Percentiles rank a stretch among this genome's conserved stretches.
Evolutionary conservation across 2,329 filamentous ascomycete genomes (phyloP).

Genomic region (Aspergillus eucalypticola): DNA sequence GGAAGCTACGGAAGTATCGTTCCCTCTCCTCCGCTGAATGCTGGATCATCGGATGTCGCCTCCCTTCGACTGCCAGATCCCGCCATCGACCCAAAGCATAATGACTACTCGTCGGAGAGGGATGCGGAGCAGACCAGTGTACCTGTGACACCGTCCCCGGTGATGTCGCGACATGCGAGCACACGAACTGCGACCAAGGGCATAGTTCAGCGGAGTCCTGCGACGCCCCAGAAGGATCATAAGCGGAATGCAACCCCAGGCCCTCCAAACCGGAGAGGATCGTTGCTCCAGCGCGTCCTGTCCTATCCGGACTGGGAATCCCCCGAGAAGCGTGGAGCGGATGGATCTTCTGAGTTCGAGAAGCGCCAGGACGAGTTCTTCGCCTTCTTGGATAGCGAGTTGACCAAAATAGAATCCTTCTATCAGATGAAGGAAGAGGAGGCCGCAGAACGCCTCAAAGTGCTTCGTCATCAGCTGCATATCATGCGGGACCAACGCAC

Average conservation of each 20-base stretch:
- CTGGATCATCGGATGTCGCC: conserved; percentile 43
- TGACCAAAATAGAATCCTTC: conserved; percentile 89
- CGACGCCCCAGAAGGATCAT: conserved; percentile 14
- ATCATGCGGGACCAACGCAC: conserved; percentile 86
- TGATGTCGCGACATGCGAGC: conserved; percentile 23
- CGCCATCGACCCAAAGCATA: conserved; percentile 52
- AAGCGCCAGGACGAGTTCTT: conserved; percentile 82
- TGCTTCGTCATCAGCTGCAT: conserved; percentile 81
- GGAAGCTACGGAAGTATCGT: conserved; percentile 66
- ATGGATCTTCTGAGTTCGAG: conserved; percentile 65
- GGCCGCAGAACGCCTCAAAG: conserved; percentile 68
- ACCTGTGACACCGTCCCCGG: conserved; percentile 28
- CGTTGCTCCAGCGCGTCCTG: conserved; percentile 43
- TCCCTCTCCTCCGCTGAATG: conserved; percentile 50
- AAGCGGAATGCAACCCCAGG: conserved; percentile 28
- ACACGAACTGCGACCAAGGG: conserved; percentile 10
- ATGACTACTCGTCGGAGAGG: conserved; percentile 22
- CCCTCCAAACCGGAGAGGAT: conserved; percentile 23
- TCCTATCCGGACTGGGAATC: conserved; percentile 40
- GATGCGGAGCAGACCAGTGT: conserved; percentile 18
- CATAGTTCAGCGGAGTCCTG: conserved; percentile 10
- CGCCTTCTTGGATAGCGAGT: conserved; percentile 75
- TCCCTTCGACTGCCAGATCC: conserved; percentile 64
- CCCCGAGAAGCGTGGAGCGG: conserved; percentile 46
- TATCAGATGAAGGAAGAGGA: conserved; percentile 87